phyloP scores from a whole-genome alignment of 2,329 filamentous ascomycete genomes.

The Calonectria pseudoreteaudii region DNA sequence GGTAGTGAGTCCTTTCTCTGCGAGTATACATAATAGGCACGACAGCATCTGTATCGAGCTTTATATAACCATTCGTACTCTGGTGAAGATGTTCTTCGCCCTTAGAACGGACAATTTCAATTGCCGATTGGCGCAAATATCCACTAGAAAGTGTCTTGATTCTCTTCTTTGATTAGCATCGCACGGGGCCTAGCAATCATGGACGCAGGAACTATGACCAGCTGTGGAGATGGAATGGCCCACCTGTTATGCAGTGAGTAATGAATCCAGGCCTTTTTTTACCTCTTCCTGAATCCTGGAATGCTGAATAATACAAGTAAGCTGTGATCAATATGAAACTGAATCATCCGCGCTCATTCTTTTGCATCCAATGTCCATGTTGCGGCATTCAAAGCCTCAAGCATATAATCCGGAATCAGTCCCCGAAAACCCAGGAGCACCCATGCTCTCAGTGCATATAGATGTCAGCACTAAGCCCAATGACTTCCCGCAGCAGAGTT shows the following conservation, averaged over 20 bases:
- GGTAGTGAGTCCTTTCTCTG: neutral
- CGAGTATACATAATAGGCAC: neutral
- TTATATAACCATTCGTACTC: neutral
- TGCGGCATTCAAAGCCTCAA: too few relatives aligned
- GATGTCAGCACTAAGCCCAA: too few relatives aligned
- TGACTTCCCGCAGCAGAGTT: neutral
- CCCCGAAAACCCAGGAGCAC: too few relatives aligned
- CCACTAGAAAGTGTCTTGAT: neutral
- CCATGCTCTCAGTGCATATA: too few relatives aligned
- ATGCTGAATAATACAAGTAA: too few relatives aligned
- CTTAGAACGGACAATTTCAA: neutral
- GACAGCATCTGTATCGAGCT: neutral
- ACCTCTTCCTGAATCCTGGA: too few relatives aligned
- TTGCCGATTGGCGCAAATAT: neutral
- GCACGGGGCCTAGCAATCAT: neutral
- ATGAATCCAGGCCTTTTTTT: too few relatives aligned
- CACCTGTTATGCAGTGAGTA: too few relatives aligned
- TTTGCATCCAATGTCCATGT: too few relatives aligned
- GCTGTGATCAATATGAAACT: too few relatives aligned
- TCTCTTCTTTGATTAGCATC: neutral
- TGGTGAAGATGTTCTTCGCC: neutral
- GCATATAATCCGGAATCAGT: too few relatives aligned
- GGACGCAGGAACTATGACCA: neutral
- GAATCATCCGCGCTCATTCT: too few relatives aligned
- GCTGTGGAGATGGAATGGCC: neutral